Evolutionary conservation across 495 filamentous ascomycete species (phyloP).

Genomic region (Annulohypoxylon nitens): DNA sequence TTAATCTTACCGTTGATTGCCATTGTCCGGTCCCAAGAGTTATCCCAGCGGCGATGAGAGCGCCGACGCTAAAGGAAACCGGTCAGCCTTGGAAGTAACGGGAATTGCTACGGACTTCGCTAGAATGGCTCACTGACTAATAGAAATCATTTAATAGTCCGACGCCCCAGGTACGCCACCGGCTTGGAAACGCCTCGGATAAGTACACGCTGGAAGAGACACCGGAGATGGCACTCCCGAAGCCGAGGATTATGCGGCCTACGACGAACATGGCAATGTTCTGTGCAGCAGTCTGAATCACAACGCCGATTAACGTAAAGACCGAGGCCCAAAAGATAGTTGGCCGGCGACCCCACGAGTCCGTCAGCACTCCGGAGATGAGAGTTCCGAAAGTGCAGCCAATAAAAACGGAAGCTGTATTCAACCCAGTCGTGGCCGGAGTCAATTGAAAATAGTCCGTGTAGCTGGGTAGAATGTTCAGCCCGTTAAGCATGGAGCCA

Average conservation of each 20-base stretch:
- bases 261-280: constrained; percentile 64
- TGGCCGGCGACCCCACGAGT: constrained; percentile 60
- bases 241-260: constrained; percentile 59
- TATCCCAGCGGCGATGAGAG: constrained; percentile 65
- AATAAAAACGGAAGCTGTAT: constrained; percentile 63
- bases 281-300: constrained; percentile 64
- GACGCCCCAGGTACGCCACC: constrained; percentile 62
- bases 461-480: constrained; percentile 65
- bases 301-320: constrained; percentile 60
- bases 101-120: neutral
- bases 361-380: constrained; percentile 54
- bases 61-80: constrained; percentile 50
- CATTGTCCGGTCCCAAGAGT: constrained; percentile 65
- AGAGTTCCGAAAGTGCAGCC: constrained; percentile 58
- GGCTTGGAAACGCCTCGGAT: constrained; percentile 58
- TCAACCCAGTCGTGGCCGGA: constrained; percentile 58
- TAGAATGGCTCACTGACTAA: constrained; percentile 53
- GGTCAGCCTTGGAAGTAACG: constrained; percentile 3
- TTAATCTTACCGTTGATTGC: constrained; percentile 53
- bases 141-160: constrained; percentile 65
- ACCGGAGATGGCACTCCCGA: constrained; percentile 57
- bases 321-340: constrained; percentile 61
- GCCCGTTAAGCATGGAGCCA: constrained; percentile 65
- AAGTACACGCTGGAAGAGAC: constrained; percentile 59
- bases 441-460: constrained; percentile 64